Conservation (phyloP, 2,329 filamentous ascomycete genomes). For the Neofusicoccum ribis region DNA sequence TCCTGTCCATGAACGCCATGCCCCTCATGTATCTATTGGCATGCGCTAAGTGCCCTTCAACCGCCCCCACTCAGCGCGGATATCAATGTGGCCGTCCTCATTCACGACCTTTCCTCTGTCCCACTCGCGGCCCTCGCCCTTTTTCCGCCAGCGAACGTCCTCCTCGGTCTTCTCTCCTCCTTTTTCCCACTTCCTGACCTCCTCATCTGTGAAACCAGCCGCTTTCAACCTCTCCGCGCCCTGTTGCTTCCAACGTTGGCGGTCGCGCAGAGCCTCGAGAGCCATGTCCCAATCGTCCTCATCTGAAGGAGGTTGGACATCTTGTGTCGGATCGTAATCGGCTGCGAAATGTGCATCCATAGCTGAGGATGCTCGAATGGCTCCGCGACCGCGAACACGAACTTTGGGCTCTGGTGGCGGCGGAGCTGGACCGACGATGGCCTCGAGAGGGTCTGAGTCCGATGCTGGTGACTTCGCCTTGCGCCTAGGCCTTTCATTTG, state of each 20-base stretch:
- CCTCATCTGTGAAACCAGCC: conserved; percentile 75
- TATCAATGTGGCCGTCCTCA: conserved; percentile 54
- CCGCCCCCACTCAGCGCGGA: conserved; percentile 50
- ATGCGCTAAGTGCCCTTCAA: conserved; percentile 18
- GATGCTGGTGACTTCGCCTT: conserved; percentile 24
- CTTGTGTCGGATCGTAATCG: conserved; percentile 59
- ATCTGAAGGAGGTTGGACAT: conserved; percentile 53
- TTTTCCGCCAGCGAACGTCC: conserved; percentile 71
- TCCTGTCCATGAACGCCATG: not conserved
- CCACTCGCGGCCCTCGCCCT: conserved; percentile 68
- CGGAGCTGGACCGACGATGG: conserved; percentile 71
- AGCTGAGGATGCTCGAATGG: conserved; percentile 58
- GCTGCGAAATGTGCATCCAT: conserved; percentile 81
- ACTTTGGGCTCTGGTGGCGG: conserved; percentile 50
- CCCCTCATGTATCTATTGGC: not conserved
- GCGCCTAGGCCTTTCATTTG: not conserved
- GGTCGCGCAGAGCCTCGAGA: conserved; percentile 74
- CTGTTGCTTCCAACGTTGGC: conserved; percentile 73
- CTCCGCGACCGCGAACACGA: conserved; percentile 70
- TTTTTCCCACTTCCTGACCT: conserved; percentile 71
- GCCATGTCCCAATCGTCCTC: conserved; percentile 76
- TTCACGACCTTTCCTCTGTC: conserved; percentile 64
- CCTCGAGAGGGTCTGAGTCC: conserved; percentile 71
- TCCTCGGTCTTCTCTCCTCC: conserved; percentile 62
- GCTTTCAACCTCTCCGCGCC: conserved; percentile 74